phyloP scores from a whole-genome alignment of 2,329 filamentous ascomycete genomes.

The Pseudopithomyces chartarum region DNA sequence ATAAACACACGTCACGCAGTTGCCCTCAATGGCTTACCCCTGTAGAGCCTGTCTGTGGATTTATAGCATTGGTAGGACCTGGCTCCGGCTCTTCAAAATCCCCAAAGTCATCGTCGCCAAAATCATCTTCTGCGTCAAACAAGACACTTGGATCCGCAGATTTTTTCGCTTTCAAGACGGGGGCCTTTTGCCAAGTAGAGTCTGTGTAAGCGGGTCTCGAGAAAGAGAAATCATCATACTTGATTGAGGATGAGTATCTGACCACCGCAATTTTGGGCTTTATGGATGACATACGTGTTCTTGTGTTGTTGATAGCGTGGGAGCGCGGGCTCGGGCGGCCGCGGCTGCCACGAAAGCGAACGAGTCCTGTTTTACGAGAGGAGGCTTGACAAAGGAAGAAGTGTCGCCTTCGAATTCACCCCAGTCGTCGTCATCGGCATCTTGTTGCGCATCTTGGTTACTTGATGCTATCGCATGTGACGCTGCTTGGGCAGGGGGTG shows the following conservation, averaged over 20 bases:
- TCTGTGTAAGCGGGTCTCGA: slow-evolving; percentile 12
- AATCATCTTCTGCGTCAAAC: slow-evolving; percentile 47
- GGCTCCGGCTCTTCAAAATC: slow-evolving; percentile 37
- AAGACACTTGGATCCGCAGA: slow-evolving; percentile 44
- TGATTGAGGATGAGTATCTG: background rate
- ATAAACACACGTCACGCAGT: background rate
- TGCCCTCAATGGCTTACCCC: background rate
- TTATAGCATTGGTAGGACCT: background rate
- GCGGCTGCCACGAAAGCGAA: slow-evolving; percentile 20
- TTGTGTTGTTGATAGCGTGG: background rate
- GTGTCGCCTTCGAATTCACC: slow-evolving; percentile 47
- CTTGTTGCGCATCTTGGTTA: background rate
- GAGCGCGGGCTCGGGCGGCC: slow-evolving; percentile 7
- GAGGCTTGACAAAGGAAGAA: slow-evolving; percentile 17
- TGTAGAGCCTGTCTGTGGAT: slow-evolving; percentile 12
- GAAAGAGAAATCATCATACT: slow-evolving; percentile 20
- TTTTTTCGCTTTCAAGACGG: slow-evolving; percentile 37
- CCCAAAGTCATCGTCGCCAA: slow-evolving; percentile 44
- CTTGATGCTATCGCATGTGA: slow-evolving; percentile 15
- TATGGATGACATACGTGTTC: background rate
- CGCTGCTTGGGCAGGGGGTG: slow-evolving; percentile 21
- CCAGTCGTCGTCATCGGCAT: slow-evolving; percentile 46
- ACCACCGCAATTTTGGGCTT: background rate
- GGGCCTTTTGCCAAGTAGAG: slow-evolving; percentile 30
- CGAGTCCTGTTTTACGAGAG: slow-evolving; percentile 20